Evolutionary conservation across 805 yeast species (phyloP), one percentile per base, ranked within the genome.

Genomic region (Monosporozyma yasuniensis): DNA sequence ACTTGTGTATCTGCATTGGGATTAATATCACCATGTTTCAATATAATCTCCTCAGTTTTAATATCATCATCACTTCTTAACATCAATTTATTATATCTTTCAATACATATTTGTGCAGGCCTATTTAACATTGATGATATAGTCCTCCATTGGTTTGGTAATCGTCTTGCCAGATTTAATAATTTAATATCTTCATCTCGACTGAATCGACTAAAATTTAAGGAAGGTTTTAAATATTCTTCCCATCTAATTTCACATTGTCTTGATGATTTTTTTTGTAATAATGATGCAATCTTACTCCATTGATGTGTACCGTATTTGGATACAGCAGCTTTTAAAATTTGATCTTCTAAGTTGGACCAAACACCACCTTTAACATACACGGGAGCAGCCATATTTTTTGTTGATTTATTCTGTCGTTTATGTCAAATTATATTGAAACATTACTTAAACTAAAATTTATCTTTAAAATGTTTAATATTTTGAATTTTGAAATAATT

Each of bases 141-240:
- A 1, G 93, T 80, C 44, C 95, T 77, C 99, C 99, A 91, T 67
- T 90, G 97, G 54, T 90, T 88, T 1, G 98, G 97, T 56, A 90
- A 69, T 32, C 81, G 65, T 56, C 79, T 77, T 0, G 86, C 89
- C 52, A 88, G 59, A 32, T 77, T 74, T 50, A 89, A 64, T 44
- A 91, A 70, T 60, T 77, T 77, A 43, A 78, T 81, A 64, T 91
- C 99, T 52, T 90, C 96, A 25, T 79, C 83, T 27, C 74, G 71
- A 0, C 84, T 68, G 93, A 96, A 93, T 25, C 76, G 82, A 0
- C 67, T 52, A 54, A 79, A 80, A 59, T 76, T 72, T 46, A 91
- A 74, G 3, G 73, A 65, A 0, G 98, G 97, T 62, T 82, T 84
- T 37, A 91, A 69, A 79, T 84, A 89, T 60, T 91, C 96, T 46